phyloP scores from a whole-genome alignment of 1,284 basidiomycete species.

The Rhodotorula sp. region DNA sequence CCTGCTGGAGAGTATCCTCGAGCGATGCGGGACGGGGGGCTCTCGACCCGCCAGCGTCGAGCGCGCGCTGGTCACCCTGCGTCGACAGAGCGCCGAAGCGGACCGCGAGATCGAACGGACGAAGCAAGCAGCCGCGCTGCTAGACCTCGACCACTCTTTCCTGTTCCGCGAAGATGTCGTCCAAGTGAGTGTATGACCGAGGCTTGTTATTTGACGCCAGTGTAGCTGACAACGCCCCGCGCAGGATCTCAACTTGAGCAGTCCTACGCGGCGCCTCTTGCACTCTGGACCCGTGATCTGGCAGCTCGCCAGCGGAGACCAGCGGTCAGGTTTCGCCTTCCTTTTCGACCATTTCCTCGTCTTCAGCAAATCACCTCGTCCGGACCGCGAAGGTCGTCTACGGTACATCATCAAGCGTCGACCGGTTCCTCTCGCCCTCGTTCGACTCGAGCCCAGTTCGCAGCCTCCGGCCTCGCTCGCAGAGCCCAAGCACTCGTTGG shows the following conservation, averaged over 20 bases:
- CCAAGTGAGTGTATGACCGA: no score
- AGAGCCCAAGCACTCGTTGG: neutral
- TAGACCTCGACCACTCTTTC: constrained; percentile 66
- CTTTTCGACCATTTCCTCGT: constrained; percentile 92
- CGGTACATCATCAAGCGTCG: constrained; percentile 64
- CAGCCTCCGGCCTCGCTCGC: neutral
- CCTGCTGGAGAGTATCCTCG: constrained; percentile 72
- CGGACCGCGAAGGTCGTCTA: constrained; percentile 60
- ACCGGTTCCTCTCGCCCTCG: constrained; percentile 81
- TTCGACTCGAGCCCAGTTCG: constrained; percentile 57
- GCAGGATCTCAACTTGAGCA: constrained; percentile 77
- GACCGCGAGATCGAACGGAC: constrained; percentile 76
- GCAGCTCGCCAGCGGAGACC: constrained; percentile 62
- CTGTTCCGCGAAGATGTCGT: no score
- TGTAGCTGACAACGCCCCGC: neutral
- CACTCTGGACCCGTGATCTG: constrained; percentile 75
- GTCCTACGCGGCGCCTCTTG: constrained; percentile 76
- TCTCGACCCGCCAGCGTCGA: constrained; percentile 71
- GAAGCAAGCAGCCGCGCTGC: constrained; percentile 80
- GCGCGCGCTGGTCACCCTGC: constrained; percentile 79
- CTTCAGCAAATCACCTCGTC: constrained; percentile 65
- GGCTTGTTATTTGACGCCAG: no score
- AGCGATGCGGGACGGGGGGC: constrained; percentile 65
- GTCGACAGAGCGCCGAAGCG: constrained; percentile 65
- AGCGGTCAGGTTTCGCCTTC: constrained; percentile 70